A percentile compares a stretch with the other conserved stretches of the same genome.
Evolutionary conservation across 106 monocot species (phyloP).

Genomic region (Dioscorea dumetorum): DNA sequence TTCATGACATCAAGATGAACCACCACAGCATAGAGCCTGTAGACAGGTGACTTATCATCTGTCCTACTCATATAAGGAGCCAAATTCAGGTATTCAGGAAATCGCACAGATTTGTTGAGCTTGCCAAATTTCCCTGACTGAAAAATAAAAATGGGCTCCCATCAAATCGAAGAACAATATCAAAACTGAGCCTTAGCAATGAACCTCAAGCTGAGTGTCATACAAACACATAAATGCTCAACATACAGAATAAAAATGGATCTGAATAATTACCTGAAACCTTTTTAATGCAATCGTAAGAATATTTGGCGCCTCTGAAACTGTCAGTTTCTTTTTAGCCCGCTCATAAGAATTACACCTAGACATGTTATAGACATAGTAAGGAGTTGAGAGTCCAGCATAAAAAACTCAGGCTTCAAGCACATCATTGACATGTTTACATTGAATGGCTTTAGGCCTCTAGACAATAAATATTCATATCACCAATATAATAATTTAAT

Average conservation of each 20-base stretch:
- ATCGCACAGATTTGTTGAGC: conserved; percentile 68
- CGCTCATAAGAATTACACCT: conserved; percentile 74
- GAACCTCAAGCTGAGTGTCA: no score
- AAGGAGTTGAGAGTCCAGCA: no score
- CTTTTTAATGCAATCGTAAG: conserved; percentile 73
- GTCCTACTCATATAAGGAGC: conserved; percentile 59
- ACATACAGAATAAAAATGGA: neutral
- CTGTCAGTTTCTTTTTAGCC: conserved; percentile 54
- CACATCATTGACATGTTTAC: no score
- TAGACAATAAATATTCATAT: no score
- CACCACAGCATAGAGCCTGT: conserved; percentile 84
- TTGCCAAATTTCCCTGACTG: conserved; percentile 96
- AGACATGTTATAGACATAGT: neutral
- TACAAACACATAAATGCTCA: neutral
- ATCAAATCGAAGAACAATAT: no score
- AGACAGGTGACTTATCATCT: conserved; percentile 59
- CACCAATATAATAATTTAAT: no score
- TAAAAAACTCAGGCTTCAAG: no score
- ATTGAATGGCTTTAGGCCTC: no score
- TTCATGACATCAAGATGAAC: conserved; percentile 79
- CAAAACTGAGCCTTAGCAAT: no score
- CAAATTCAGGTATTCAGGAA: conserved; percentile 66
- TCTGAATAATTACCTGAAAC: conserved; percentile 48
- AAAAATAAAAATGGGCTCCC: neutral
- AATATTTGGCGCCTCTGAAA: conserved; percentile 63